These are phyloP conservation scores for Kodamaea nitidulidarum DNA, from an alignment of 805 yeast genomes.

Conservation along the genomic window DNA sequence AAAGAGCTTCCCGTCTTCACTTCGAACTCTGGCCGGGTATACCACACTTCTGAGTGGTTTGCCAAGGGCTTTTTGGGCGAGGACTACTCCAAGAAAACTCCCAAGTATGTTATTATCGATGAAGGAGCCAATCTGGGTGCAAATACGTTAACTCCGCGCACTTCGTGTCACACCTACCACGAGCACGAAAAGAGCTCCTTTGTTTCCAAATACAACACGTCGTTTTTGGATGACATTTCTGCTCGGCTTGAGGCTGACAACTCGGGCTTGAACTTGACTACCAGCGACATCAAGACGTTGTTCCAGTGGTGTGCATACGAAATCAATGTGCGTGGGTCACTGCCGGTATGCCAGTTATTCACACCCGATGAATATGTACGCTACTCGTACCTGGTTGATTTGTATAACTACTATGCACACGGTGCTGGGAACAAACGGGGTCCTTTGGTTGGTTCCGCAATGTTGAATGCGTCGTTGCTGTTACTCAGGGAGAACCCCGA, in stretches of 20 bases:
- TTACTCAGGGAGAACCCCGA: slow-evolving; percentile 39
- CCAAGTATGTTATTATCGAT: slow-evolving; percentile 10
- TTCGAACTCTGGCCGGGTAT: slow-evolving; percentile 20
- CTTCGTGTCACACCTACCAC: slow-evolving; percentile 27
- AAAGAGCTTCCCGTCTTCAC: slow-evolving; percentile 18
- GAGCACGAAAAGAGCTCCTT: slow-evolving; percentile 25
- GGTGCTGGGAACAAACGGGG: slow-evolving; percentile 61
- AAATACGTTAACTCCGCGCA: slow-evolving; percentile 22
- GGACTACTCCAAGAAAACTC: slow-evolving; percentile 11
- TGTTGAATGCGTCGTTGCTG: slow-evolving; percentile 45
- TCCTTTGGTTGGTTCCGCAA: slow-evolving; percentile 55
- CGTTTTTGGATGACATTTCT: slow-evolving; percentile 51
- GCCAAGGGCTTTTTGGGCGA: slow-evolving; percentile 24
- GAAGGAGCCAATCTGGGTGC: slow-evolving; percentile 19
- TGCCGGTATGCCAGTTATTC: slow-evolving; percentile 49
- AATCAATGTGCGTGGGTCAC: slow-evolving; percentile 10
- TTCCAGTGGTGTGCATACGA: slow-evolving; percentile 72
- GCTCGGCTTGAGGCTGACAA: slow-evolving; percentile 51
- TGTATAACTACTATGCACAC: slow-evolving; percentile 53
- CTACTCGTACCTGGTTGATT: slow-evolving; percentile 56
- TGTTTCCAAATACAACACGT: slow-evolving; percentile 25
- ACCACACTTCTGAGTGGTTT: slow-evolving; percentile 19
- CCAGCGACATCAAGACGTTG: slow-evolving; percentile 47
- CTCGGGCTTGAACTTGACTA: slow-evolving; percentile 45
- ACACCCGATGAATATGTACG: slow-evolving; percentile 63